These are phyloP conservation scores for Picea glauca DNA, from an alignment of 75 land plant species.

Conservation along the genomic window DNA sequence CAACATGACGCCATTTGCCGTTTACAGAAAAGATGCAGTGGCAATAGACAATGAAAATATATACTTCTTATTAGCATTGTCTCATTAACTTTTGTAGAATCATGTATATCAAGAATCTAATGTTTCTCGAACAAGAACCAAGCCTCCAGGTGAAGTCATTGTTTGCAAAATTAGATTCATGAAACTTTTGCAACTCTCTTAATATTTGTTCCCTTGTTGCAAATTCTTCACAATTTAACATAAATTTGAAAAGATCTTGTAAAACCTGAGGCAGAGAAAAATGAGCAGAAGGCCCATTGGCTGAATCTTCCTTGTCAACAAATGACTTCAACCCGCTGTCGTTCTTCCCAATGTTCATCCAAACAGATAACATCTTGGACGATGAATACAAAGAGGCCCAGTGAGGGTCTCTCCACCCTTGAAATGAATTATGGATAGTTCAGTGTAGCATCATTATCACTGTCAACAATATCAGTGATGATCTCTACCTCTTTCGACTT, in stretches of 20 bases:
- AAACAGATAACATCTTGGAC: too few relatives aligned
- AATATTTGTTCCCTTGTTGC: slow-evolving; percentile 51
- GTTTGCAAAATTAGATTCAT: slow-evolving; percentile 79
- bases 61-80: slow-evolving; percentile 53
- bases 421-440: too few relatives aligned
- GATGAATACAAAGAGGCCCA: too few relatives aligned
- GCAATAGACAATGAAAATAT: slow-evolving; percentile 57
- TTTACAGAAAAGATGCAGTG: slow-evolving; percentile 61
- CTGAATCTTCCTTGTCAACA: slow-evolving; percentile 15
- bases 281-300: slow-evolving; percentile 27
- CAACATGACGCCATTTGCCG: slow-evolving; percentile 90
- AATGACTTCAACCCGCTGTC: too few relatives aligned
- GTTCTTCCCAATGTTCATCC: too few relatives aligned
- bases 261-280: slow-evolving; percentile 85
- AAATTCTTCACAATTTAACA: slow-evolving; percentile 53
- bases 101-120: slow-evolving; percentile 10
- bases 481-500: too few relatives aligned
- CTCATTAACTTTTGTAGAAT: slow-evolving; percentile 34
- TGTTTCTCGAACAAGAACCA: slow-evolving; percentile 63
- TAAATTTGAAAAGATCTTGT: slow-evolving; percentile 61
- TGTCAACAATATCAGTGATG: too few relatives aligned
- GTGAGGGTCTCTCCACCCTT: too few relatives aligned
- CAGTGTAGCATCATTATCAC: too few relatives aligned
- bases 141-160: slow-evolving; percentile 59
- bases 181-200: slow-evolving; percentile 64